Evolutionary conservation across 139 green algal genomes (phyloP).

Genomic region (Tetratostichococcus sp.): DNA sequence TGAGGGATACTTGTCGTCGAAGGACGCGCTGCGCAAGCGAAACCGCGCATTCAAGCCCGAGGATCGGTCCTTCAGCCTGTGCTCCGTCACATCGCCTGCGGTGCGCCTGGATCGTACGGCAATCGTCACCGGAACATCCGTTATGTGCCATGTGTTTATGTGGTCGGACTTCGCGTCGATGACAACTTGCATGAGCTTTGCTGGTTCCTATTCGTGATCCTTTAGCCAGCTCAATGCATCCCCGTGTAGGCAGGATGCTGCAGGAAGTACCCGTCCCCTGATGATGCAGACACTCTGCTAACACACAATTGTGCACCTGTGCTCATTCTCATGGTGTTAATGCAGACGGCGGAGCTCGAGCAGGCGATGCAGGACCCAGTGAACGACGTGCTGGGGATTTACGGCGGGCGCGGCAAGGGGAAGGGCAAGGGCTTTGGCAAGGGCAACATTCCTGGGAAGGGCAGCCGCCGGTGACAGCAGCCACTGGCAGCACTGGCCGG

Average conservation of each 20-base stretch:
- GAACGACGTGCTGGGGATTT: neutral
- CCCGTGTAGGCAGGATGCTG: no score
- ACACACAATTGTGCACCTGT: neutral
- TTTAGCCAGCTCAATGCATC: no score
- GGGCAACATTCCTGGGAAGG: neutral
- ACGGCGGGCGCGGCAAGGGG: neutral
- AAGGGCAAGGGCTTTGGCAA: neutral
- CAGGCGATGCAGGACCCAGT: neutral
- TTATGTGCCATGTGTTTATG: no score
- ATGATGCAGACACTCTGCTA: neutral
- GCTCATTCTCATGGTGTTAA: neutral
- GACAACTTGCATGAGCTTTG: neutral
- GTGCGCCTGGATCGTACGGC: no score
- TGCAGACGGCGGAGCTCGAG: neutral
- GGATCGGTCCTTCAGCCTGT: conserved; percentile 69
- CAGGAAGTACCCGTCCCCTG: neutral
- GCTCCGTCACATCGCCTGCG: conserved; percentile 56
- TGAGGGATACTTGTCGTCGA: conserved; percentile 68
- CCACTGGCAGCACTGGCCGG: no score
- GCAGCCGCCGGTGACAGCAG: neutral
- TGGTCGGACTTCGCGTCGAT: no score
- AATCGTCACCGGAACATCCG: no score
- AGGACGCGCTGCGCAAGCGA: conserved; percentile 55
- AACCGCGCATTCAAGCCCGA: conserved; percentile 57
- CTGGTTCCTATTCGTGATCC: no score